Evolutionary conservation across 2,329 filamentous ascomycete genomes (phyloP), one percentile per base, ranked within the genome.

Genomic region (Botryotinia globosa): DNA sequence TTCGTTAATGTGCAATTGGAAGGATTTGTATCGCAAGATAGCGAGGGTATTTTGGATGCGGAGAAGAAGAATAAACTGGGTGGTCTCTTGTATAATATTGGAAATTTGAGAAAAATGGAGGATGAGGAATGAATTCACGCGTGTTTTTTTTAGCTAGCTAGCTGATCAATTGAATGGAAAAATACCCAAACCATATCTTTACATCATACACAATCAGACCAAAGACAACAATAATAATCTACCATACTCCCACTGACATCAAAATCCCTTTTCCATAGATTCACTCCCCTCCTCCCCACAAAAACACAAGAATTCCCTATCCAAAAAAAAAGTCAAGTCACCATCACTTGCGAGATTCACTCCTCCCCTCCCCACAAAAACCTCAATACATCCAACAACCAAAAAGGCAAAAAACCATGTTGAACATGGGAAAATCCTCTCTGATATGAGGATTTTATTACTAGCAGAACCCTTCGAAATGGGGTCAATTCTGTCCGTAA

Each of bases 31-130:
- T 51, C 70, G 16, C 51, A 69, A 54, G 68, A 64, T 48, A 61
- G 32, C 7, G 61, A 72, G 54, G 54, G 56, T 9, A 12, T 48
- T 32, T 68, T 68, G 10, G 77, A 81, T 25, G 76, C 78, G 18
- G 82, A 81, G 70, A 76, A 80, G 39, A 75, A 76, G 66, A 79
- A 79, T 58, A 80, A 79, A 54, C 69, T 84, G 42, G 79, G 81
- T 61, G 82, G 81, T 83, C 83, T 81, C 76, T 78, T 76, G 69
- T 85, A 81, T 72, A 76, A 73, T 56, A 69, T 80, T 48, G 80
- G 80, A 44, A 80, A 79, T 72, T 69, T 81, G 73, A 74, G 80
- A 45, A 81, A 81, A 73, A 79, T 77, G 65, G 80, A 78, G 22
- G 78, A 78, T 39, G 76, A 73, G 9, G 69, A 74, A 59, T 68